Evolutionary conservation across 148 eudicot species (phyloP), one percentile per base, ranked within the genome.

Genomic region (Cornus kousa): DNA sequence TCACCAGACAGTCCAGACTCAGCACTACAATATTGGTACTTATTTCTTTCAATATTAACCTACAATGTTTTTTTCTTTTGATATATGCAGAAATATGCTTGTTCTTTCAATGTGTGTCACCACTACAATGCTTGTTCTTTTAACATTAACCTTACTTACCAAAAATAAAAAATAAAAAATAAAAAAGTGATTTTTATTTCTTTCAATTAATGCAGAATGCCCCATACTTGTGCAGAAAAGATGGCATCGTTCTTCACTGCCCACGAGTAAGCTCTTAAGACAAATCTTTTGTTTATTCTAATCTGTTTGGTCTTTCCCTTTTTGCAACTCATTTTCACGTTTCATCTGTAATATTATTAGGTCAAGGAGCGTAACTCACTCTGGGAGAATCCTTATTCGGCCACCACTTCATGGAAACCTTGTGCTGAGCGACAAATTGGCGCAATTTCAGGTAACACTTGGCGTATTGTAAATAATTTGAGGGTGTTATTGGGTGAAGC

Each of bases 331-430:
- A 62, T 62, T 39, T 79, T 11, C 12, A 28, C 73, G 72, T 32
- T 76, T 66, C 40, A 46, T 71, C 23, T 78, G 62, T 77, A 32
- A 12, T 68, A 23, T 76, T 33, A 67, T 77, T 83, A 96, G 99
- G 99, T 92, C 46, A 92, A 93, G 82, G 99, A 96, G 78, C 72
- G 87, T 20, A 88, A 97, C 77, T 93, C 98, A 7, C 90, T 93
- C 3, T 93, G 99, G 99, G 99, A 96, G 85, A 96, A 96, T 84
- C 99, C 99, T 76, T 76, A 84, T 77, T 87, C 98, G 68, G 97
- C 99, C 73, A 93, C 95, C 43, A 96, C 98, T 13, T 93, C 99
- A 24, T 96, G 99, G 98, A 96, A 93, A 84, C 88, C 99, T 39
- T 96, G 98, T 86, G 98, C 98, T 28, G 98, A 92, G 82, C 92